A percentile compares a stretch with the other conserved stretches of the same genome.
Evolutionary conservation across 208 protist genomes (phyloP).

Genomic region (Acanthamoeba castellanii): DNA sequence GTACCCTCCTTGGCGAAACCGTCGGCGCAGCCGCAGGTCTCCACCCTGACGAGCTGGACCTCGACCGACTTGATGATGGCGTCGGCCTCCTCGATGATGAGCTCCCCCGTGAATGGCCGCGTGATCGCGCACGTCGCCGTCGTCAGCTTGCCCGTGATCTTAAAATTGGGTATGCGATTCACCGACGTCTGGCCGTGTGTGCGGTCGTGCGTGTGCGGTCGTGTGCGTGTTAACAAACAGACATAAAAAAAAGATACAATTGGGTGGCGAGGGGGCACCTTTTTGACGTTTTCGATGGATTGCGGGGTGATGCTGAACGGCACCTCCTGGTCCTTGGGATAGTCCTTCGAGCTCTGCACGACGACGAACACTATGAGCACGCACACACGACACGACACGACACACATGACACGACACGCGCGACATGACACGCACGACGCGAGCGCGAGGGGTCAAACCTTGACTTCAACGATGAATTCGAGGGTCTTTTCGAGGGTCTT

Average conservation of each 20-base stretch:
- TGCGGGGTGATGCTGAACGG: constrained; percentile 79
- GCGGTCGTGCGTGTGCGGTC: constrained; percentile 17
- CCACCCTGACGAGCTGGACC: constrained; percentile 92
- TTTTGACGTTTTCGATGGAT: constrained; percentile 81
- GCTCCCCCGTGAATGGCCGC: constrained; percentile 88
- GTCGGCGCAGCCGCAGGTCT: constrained; percentile 89
- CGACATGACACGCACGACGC: not conserved
- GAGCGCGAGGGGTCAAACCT: constrained; percentile 33
- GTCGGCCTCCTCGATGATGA: constrained; percentile 86
- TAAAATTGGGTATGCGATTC: constrained; percentile 87
- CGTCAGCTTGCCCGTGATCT: constrained; percentile 88
- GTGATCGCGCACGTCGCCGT: constrained; percentile 87
- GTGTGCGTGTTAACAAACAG: not conserved
- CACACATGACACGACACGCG: not conserved
- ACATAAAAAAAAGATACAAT: constrained; percentile 30
- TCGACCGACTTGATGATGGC: constrained; percentile 91
- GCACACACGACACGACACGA: not conserved
- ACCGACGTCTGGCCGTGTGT: constrained; percentile 5
- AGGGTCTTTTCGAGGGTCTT: constrained; percentile 86
- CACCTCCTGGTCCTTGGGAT: constrained; percentile 62
- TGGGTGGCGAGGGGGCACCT: not conserved
- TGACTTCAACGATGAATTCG: constrained; percentile 89
- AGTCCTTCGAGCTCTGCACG: constrained; percentile 21
- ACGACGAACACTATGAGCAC: not conserved
- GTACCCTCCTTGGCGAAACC: constrained; percentile 84